phyloP scores from a whole-genome alignment of 192 early-diverging fungal species.

The Podila clonocystis region DNA sequence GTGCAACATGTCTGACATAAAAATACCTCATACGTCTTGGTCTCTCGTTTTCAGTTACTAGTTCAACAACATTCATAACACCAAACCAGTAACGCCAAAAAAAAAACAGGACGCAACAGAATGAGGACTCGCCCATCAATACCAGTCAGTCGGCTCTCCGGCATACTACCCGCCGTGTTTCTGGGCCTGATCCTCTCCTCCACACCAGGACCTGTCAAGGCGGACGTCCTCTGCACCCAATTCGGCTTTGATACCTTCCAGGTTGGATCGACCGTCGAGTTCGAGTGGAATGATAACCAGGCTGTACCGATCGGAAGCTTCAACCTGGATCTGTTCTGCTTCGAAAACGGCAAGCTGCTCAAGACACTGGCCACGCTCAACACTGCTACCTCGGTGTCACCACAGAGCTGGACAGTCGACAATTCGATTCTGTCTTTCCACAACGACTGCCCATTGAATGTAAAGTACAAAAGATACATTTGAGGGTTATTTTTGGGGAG shows the following conservation, averaged over 20 bases:
- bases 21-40: too few relatives aligned
- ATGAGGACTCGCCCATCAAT: neutral
- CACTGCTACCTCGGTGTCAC: neutral
- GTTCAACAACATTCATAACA: too few relatives aligned
- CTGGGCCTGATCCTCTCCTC: slow-evolving; percentile 4
- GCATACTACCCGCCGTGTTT: neutral
- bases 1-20: too few relatives aligned
- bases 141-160: neutral
- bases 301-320: slow-evolving; percentile 12
- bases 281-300: slow-evolving; percentile 32
- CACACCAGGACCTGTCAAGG: slow-evolving; percentile 3
- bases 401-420: neutral
- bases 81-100: too few relatives aligned
- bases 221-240: slow-evolving; percentile 21
- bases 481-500: slow-evolving; percentile 4
- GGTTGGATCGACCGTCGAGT: slow-evolving; percentile 33
- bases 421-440: slow-evolving; percentile 1
- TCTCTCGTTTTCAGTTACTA: too few relatives aligned
- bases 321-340: slow-evolving; percentile 36
- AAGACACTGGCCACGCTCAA: slow-evolving; percentile 29
- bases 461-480: slow-evolving; percentile 21
- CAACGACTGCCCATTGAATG: slow-evolving; percentile 17
- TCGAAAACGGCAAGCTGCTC: slow-evolving; percentile 17
- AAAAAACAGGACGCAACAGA: neutral
- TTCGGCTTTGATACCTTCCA: slow-evolving; percentile 27